These are phyloP conservation scores for Pseudocercospora eumusae DNA, from an alignment of 2,329 filamentous ascomycete species.

Conservation along the genomic window DNA sequence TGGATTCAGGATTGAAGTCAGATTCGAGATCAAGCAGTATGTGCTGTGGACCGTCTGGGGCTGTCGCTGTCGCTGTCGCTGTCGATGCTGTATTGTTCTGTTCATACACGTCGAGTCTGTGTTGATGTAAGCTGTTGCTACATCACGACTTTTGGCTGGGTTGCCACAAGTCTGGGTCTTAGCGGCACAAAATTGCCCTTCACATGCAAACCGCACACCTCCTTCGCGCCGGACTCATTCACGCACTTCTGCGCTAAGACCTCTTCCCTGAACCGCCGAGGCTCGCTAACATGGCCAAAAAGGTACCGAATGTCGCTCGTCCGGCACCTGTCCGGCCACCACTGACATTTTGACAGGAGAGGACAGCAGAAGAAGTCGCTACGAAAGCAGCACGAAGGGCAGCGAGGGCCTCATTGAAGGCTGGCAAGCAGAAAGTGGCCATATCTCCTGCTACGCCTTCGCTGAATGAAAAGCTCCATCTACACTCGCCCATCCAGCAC, in stretches of 20 bases:
- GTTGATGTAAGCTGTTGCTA: conserved; percentile 2
- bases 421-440: not conserved
- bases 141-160: not conserved
- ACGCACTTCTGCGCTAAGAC: not conserved
- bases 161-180: not conserved
- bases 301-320: not conserved
- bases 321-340: not conserved
- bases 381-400: conserved; percentile 20
- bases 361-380: conserved; percentile 17
- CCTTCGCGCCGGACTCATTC: not conserved
- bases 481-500: conserved; percentile 68
- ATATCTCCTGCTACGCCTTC: not conserved
- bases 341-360: conserved; percentile 15
- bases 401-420: conserved; percentile 15
- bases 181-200: not conserved
- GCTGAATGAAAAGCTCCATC: conserved; percentile 9
- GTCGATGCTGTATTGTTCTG: not conserved
- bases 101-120: not conserved
- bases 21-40: not conserved
- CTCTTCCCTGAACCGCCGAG: not conserved
- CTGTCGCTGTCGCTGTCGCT: not conserved
- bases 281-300: not conserved
- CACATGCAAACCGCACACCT: not conserved
- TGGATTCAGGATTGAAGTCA: no score
- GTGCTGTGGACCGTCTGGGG: not conserved